These are phyloP conservation scores for Capillidium rhysosporum DNA, from an alignment of 371 early-diverging fungal species.

Conservation along the genomic window DNA sequence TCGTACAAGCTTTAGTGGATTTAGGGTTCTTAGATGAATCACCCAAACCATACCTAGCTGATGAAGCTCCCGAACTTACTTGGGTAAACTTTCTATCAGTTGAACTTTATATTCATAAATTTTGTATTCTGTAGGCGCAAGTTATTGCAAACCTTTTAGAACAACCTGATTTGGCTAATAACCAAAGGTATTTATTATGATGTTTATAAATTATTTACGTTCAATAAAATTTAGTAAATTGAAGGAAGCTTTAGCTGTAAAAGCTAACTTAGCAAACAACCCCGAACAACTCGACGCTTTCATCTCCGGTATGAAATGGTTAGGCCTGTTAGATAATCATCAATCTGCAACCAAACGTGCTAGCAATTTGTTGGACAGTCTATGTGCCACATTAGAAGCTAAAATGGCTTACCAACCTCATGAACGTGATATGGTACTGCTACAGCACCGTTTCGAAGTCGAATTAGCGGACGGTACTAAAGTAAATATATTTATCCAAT, in stretches of 20 bases:
- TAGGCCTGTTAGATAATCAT: conserved; percentile 10
- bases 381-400: conserved; percentile 86
- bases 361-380: conserved; percentile 74
- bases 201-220: too few species aligned
- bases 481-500: conserved; percentile 7
- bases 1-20: conserved; percentile 79
- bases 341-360: conserved; percentile 30
- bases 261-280: conserved; percentile 11
- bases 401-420: conserved; percentile 77
- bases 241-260: not conserved
- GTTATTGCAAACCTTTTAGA: conserved; percentile 7
- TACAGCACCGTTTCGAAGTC: conserved; percentile 91
- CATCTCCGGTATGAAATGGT: conserved; percentile 47
- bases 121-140: not conserved
- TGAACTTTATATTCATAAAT: not conserved
- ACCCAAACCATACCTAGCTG: conserved; percentile 34
- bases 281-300: conserved; percentile 18
- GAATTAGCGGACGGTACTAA: conserved; percentile 53
- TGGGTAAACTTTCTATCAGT: conserved; percentile 44
- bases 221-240: not conserved
- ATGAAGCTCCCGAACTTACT: conserved; percentile 31
- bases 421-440: conserved; percentile 91
- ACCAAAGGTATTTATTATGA: not conserved
- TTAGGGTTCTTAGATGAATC: conserved; percentile 80
- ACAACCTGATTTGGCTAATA: conserved; percentile 1